phyloP scores from a whole-genome alignment of 169 alveolate species.

The Cryptosporidium sp. region DNA sequence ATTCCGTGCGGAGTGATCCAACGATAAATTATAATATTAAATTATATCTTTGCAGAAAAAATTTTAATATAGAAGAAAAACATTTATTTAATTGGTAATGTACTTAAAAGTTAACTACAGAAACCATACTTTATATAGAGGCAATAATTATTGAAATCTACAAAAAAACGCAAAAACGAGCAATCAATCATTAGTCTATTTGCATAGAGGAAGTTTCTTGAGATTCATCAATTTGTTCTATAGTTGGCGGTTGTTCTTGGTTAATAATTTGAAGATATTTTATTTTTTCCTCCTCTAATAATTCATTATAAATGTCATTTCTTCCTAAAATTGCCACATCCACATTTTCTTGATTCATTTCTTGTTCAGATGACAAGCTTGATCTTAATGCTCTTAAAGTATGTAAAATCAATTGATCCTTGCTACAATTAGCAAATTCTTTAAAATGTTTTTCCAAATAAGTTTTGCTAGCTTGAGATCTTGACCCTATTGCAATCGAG shows the following conservation, averaged over 20 bases:
- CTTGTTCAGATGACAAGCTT: conserved; percentile 91
- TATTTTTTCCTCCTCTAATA: conserved; percentile 19
- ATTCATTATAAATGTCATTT: conserved; percentile 55
- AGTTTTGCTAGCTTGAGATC: conserved; percentile 97
- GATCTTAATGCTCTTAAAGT: conserved; percentile 92
- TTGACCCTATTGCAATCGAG: conserved; percentile 97
- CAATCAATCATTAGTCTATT: neutral
- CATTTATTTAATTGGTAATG: too few relatives aligned
- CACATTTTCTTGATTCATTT: conserved; percentile 88
- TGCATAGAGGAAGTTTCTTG: conserved; percentile 35
- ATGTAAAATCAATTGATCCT: conserved; percentile 87
- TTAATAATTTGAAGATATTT: conserved; percentile 35
- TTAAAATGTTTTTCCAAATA: conserved; percentile 94
- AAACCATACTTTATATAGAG: neutral
- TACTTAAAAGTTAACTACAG: too few relatives aligned
- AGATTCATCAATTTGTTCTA: conserved; percentile 24
- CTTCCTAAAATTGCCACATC: conserved; percentile 88
- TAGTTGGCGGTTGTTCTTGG: conserved; percentile 44
- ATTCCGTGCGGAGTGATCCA: neutral
- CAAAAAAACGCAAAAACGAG: neutral
- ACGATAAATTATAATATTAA: too few relatives aligned
- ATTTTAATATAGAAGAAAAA: too few relatives aligned
- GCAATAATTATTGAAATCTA: neutral
- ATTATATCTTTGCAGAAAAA: neutral
- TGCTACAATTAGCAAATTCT: conserved; percentile 83